Evolutionary conservation across 2,329 filamentous ascomycete species (phyloP).

Genomic region (Aspergillus tubingensis): DNA sequence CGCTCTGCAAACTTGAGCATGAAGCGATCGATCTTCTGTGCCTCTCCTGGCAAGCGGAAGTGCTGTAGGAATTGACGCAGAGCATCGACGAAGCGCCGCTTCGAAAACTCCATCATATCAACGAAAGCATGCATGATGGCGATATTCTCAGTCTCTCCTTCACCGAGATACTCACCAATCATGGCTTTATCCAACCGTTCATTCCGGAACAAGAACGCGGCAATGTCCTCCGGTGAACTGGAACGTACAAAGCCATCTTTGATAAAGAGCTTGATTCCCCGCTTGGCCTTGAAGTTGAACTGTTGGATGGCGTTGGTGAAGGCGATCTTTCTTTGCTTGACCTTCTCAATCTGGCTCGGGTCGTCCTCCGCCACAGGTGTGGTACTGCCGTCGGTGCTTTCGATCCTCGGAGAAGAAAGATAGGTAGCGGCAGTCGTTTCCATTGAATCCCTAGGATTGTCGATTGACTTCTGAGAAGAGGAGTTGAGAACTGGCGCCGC

Average conservation of each 20-base stretch:
- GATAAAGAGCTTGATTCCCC: conserved; percentile 80
- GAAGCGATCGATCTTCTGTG: conserved; percentile 98
- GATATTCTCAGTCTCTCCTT: conserved; percentile 90
- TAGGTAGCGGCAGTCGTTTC: conserved; percentile 62
- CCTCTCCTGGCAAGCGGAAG: conserved; percentile 92
- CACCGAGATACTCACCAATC: conserved; percentile 91
- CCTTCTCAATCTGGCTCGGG: conserved; percentile 88
- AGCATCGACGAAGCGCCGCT: conserved; percentile 89
- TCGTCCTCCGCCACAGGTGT: conserved; percentile 82
- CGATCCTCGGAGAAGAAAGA: conserved; percentile 61
- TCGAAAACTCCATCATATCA: conserved; percentile 89
- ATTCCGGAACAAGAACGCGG: conserved; percentile 75
- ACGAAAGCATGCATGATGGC: conserved; percentile 99
- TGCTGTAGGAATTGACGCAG: conserved; percentile 89
- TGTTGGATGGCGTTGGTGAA: conserved; percentile 82
- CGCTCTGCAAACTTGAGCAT: conserved; percentile 99
- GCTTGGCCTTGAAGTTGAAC: conserved; percentile 98
- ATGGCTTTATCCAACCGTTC: conserved; percentile 87
- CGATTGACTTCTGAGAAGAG: conserved; percentile 55
- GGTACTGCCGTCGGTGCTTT: conserved; percentile 55
- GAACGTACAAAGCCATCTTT: conserved; percentile 85
- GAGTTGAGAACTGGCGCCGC: conserved; percentile 52
- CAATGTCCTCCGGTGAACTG: conserved; percentile 77
- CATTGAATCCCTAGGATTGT: conserved; percentile 70
- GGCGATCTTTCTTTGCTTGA: conserved; percentile 91